A percentile compares a stretch with the other conserved stretches of the same genome.
These are phyloP conservation scores for Ustilago sp. DNA, from an alignment of 1,284 basidiomycete genomes.

Conservation along the genomic window DNA sequence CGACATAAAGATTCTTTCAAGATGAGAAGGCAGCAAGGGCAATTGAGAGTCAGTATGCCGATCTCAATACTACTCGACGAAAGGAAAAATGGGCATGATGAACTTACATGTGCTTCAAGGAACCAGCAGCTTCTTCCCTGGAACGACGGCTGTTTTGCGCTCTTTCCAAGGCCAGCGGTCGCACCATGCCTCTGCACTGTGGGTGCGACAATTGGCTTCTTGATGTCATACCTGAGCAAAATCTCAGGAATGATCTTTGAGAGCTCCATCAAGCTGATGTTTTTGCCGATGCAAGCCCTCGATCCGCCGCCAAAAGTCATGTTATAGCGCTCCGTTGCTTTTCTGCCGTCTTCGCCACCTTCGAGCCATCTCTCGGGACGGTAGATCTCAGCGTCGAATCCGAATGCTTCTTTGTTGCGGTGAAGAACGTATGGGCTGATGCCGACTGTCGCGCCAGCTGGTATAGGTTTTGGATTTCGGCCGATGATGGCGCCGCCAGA, in stretches of 20 bases:
- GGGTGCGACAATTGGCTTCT: slow-evolving; percentile 16
- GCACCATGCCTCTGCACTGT: not conserved
- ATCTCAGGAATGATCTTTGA: slow-evolving; percentile 61
- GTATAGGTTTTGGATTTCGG: slow-evolving; percentile 42
- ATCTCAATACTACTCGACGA: not conserved
- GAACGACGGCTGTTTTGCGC: slow-evolving; percentile 22
- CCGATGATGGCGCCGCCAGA: slow-evolving; percentile 58
- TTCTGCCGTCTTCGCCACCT: slow-evolving; percentile 45
- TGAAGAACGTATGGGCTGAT: slow-evolving; percentile 64
- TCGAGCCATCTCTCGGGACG: slow-evolving; percentile 65
- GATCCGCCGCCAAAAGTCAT: slow-evolving; percentile 59
- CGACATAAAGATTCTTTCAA: slow-evolving; percentile 37
- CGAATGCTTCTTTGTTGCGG: slow-evolving; percentile 54
- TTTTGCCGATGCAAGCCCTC: slow-evolving; percentile 61
- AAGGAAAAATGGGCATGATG: too few species aligned
- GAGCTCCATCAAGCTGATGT: slow-evolving; percentile 64
- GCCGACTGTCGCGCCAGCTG: slow-evolving; percentile 60
- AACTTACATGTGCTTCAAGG: slow-evolving; percentile 48
- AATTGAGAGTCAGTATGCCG: not conserved
- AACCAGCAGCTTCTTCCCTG: slow-evolving; percentile 48
- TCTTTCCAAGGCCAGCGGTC: not conserved
- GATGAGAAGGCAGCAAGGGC: not conserved
- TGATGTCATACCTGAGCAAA: slow-evolving; percentile 52
- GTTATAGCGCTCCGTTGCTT: slow-evolving; percentile 47
- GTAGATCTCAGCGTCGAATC: slow-evolving; percentile 52